Conservation (phyloP, 345 rosid species). For the Excoecaria agallocha region DNA sequence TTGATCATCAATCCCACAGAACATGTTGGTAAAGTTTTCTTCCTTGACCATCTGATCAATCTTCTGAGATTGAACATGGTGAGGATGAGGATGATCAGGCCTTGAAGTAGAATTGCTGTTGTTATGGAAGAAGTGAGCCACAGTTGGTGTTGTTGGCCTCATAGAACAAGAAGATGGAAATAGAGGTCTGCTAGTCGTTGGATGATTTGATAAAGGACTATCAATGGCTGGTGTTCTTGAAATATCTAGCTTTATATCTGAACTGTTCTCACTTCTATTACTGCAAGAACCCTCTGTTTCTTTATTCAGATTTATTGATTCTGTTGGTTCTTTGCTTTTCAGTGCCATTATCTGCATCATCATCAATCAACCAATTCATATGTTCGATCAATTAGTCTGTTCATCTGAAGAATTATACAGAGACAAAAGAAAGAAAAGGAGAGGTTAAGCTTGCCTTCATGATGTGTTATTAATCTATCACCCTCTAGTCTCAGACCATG, state of each 20-base stretch:
- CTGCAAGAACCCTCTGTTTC: constrained; percentile 95
- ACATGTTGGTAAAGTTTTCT: constrained; percentile 85
- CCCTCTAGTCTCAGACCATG: constrained; percentile 2
- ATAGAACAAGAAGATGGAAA: constrained; percentile 55
- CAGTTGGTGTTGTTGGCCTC: constrained; percentile 25
- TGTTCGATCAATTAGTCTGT: background rate
- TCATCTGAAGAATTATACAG: background rate
- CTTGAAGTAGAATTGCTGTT: constrained; percentile 10
- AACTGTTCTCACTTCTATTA: constrained; percentile 88
- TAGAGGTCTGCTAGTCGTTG: constrained; percentile 50
- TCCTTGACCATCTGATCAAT: constrained; percentile 71
- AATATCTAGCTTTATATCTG: constrained; percentile 81
- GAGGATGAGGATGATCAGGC: constrained; percentile 11
- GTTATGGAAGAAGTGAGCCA: constrained; percentile 55
- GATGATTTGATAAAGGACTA: constrained; percentile 56
- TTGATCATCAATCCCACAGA: constrained; percentile 86
- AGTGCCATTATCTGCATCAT: constrained; percentile 72
- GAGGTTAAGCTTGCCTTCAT: background rate
- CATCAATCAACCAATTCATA: constrained; percentile 19
- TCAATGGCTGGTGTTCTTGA: constrained; percentile 67
- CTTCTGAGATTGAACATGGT: constrained; percentile 35
- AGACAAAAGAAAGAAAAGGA: background rate
- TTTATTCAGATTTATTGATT: constrained; percentile 85
- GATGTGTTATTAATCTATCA: constrained; percentile 4
- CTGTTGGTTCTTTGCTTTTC: constrained; percentile 77